phyloP scores from a whole-genome alignment of 2,329 filamentous ascomycete species.

The Sporothrix humicola region DNA sequence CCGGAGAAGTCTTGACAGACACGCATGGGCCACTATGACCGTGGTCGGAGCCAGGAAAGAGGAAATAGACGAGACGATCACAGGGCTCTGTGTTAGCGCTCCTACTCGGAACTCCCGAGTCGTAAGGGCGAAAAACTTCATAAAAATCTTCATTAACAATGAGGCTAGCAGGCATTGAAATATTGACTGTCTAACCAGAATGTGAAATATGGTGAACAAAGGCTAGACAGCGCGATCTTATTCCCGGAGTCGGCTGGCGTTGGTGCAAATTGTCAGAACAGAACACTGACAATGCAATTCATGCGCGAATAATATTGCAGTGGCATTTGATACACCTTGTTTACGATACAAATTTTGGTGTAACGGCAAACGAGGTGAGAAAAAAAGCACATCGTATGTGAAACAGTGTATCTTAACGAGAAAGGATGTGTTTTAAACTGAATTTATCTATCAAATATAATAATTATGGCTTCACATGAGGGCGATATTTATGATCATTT shows the following conservation, averaged over 20 bases:
- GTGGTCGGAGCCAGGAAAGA: neutral
- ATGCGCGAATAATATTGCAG: too few relatives aligned
- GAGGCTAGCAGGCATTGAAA: neutral
- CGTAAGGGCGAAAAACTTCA: neutral
- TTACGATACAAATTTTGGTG: too few relatives aligned
- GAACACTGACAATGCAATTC: neutral
- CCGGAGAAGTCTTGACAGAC: neutral
- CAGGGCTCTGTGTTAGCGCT: neutral
- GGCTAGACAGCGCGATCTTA: too few relatives aligned
- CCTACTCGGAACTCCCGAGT: slow-evolving; percentile 11
- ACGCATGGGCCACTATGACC: neutral
- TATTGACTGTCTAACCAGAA: neutral
- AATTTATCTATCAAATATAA: too few relatives aligned
- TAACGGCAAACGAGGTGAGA: too few relatives aligned
- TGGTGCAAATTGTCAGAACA: neutral
- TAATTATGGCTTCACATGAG: too few relatives aligned
- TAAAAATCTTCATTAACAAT: neutral
- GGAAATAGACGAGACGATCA: neutral
- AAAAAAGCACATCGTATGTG: too few relatives aligned
- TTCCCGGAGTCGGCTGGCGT: too few relatives aligned
- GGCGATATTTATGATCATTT: neutral
- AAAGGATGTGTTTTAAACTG: too few relatives aligned
- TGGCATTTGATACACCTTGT: too few relatives aligned
- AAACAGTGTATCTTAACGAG: too few relatives aligned
- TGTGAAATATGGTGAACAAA: neutral